Evolutionary conservation across 371 early-diverging fungal species (phyloP), one percentile per base, ranked within the genome.

Genomic region (Gilbertella persicaria): DNA sequence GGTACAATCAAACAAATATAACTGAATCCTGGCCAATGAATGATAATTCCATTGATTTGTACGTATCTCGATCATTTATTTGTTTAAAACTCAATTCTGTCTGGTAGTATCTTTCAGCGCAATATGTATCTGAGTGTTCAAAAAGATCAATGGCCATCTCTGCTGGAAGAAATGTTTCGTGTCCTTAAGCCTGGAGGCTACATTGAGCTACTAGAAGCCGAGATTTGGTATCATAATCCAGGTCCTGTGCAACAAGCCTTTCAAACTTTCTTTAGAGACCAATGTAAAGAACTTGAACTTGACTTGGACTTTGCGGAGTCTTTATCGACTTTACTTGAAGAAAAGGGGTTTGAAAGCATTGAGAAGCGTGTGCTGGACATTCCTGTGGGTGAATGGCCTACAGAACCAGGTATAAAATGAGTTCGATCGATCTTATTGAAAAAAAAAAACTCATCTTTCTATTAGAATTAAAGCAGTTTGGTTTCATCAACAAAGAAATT

Each of bases 401-500:
- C 56, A 20, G 78, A 78, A 40, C 53, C 68, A 48, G 71, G 71
- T 70, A 66, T 24, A 17, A 17, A 30, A 21, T 41, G 16, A 23
- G 5, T 13, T 4, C 7, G 5, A 2, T 35, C 9, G 13, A 17
- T 5, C 10, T 21, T 4, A 28, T 7, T 38, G 20, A 4, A 24
- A n/a, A 7, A 29, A 23, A 4, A 14, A 6, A 19, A 29, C 36
- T 52, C 8, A 37, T 29, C 1, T 30, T 6, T 38, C 24, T 25
- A 5, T 38, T 62, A 68, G 73, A 76, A 55, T 55, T 71, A 14
- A 76, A 73, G 25, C 73, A 76, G 36, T 76, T 58, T 62, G 73
- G 78, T 2, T 78, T 78, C 23, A 78, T 78, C 48, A 78, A 78
- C 43, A 73, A 74, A 53, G 74, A 78, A 44, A 64, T 70, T 5